These are phyloP conservation scores for Podila verticillata DNA, from an alignment of 192 early-diverging fungal species.

Conservation along the genomic window DNA sequence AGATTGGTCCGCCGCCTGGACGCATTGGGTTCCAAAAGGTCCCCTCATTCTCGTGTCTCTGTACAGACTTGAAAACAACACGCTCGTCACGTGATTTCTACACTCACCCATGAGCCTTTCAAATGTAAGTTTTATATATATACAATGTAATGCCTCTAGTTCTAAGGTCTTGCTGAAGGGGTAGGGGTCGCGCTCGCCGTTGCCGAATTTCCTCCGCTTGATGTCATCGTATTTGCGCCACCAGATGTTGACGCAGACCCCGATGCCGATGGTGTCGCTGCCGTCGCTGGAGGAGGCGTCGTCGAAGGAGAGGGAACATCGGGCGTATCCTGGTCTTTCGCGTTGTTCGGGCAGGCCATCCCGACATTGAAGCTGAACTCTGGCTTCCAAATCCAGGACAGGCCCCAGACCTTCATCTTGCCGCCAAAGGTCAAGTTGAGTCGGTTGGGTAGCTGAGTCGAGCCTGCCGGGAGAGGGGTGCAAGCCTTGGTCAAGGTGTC, in stretches of 20 bases:
- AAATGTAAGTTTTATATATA: too few relatives aligned
- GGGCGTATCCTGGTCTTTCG: not conserved
- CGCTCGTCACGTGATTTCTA: too few relatives aligned
- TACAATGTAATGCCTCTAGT: too few relatives aligned
- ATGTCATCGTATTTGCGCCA: not conserved
- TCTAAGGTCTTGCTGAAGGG: too few relatives aligned
- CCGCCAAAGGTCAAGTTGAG: slow-evolving; percentile 37
- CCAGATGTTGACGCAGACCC: not conserved
- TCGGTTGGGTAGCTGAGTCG: not conserved
- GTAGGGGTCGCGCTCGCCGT: too few relatives aligned
- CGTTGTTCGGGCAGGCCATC: slow-evolving; percentile 33
- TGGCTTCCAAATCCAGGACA: slow-evolving; percentile 43
- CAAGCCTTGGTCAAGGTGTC: slow-evolving; percentile 24
- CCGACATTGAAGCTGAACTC: slow-evolving; percentile 47
- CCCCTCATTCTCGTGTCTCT: too few relatives aligned
- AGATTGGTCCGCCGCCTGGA: too few relatives aligned
- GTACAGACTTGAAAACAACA: too few relatives aligned
- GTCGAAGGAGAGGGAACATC: not conserved
- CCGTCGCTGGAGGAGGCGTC: slow-evolving; percentile 1
- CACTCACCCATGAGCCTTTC: too few relatives aligned
- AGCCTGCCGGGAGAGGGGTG: not conserved
- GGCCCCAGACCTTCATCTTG: slow-evolving; percentile 29
- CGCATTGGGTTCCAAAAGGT: too few relatives aligned
- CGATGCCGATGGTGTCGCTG: not conserved
- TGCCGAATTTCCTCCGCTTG: not conserved